Conservation (phyloP, 805 yeast genomes). For the Saccharomycopsis fermentans region DNA sequence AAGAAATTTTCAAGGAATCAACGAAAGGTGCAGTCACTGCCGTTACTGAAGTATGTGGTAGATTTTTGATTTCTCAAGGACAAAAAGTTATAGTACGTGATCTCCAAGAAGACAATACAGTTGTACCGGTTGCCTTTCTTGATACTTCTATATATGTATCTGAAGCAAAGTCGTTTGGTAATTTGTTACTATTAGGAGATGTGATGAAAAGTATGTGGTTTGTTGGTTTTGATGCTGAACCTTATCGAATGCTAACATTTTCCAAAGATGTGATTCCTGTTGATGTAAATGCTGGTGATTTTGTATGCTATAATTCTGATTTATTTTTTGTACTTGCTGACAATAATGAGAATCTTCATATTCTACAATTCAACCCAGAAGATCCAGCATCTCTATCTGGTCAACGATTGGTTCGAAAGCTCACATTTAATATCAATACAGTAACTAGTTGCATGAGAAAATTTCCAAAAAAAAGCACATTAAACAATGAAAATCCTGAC, state of each 20-base stretch:
- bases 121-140: constrained; percentile 87
- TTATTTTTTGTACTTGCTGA: constrained; percentile 62
- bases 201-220: constrained; percentile 65
- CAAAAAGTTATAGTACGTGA: constrained; percentile 70
- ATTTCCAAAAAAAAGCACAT: constrained; percentile 27
- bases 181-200: constrained; percentile 75
- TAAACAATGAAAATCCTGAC: constrained; percentile 21
- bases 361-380: constrained; percentile 85
- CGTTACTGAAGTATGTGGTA: constrained; percentile 70
- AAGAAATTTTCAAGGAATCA: constrained; percentile 59
- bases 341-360: constrained; percentile 51
- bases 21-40: constrained; percentile 78
- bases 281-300: constrained; percentile 66
- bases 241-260: constrained; percentile 70
- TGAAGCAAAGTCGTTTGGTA: constrained; percentile 75
- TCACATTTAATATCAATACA: constrained; percentile 62
- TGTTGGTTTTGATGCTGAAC: constrained; percentile 90
- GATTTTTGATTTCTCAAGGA: constrained; percentile 78
- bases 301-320: constrained; percentile 60
- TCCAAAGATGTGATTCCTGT: constrained; percentile 63
- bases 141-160: constrained; percentile 76
- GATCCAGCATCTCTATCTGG: constrained; percentile 79
- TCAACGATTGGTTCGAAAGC: constrained; percentile 55
- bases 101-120: constrained; percentile 73
- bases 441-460: constrained; percentile 44